Evolutionary conservation across 169 alveolate species (phyloP), one percentile per base, ranked within the genome.

Genomic region (Eimeria maxima): DNA sequence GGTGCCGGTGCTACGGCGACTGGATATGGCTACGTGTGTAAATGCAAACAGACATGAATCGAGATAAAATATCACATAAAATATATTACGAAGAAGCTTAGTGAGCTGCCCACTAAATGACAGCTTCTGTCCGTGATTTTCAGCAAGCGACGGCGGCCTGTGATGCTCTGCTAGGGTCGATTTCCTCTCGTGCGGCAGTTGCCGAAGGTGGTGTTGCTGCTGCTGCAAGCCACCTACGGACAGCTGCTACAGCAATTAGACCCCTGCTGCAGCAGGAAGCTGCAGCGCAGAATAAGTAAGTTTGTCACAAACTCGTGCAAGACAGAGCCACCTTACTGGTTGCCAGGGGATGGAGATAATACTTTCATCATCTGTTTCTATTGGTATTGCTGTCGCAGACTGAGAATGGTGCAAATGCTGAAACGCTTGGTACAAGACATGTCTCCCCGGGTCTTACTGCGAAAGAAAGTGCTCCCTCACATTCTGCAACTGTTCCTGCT

Each of bases 401-500:
- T 87, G 33, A 18, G 53, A 57, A 63, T 63, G 93, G 24, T 60
- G 53, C 67, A 60, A 63, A 63, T 63, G 93, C 45, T 87, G 60
- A 33, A 33, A 27, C 81, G 93, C 14, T 53, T 87, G 93, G 81
- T 87, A 22, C 74, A 87, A 67, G 81, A 63, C 16, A 87, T 87
- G 93, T 29, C 93, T 38, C 83, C 93, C 4, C 93, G 93, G 57
- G 71, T 87, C 53, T 42, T 87, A 22, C 93, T 87, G 83, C 29
- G 93, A n/a, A 60, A n/a, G 27, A 63, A 87, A 29, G 93, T 87
- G 81, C 24, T 60, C 22, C 93, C 93, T 14, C 57, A 87, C 81
- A 65, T 87, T 45, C 83, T 87, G 93, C 93, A 87, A n/a, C 93
- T 87, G 24, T 44, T 87, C 24, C 44, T 87, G 93, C 93, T 63